phyloP scores from a whole-genome alignment of 2,329 filamentous ascomycete genomes.

The Dendryphion nanum region DNA sequence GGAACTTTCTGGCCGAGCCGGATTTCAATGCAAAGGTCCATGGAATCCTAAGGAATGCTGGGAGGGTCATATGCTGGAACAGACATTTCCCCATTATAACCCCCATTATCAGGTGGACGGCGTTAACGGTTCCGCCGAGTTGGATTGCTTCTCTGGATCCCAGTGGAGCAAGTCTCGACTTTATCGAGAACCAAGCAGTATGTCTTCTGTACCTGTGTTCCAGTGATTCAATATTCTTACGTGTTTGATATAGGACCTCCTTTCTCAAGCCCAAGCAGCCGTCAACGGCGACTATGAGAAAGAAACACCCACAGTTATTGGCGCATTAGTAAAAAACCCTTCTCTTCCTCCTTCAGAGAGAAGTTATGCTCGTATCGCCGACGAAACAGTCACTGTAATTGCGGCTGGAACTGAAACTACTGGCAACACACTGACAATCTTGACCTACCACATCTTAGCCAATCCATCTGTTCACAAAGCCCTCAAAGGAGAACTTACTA shows the following conservation, averaged over 20 bases:
- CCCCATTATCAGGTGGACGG: constrained; percentile 2
- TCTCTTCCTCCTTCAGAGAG: constrained; percentile 38
- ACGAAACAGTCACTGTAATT: constrained; percentile 34
- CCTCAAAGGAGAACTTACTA: constrained; percentile 38
- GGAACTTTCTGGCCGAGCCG: constrained; percentile 7
- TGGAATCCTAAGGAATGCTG: constrained; percentile 4
- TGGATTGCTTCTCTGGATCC: constrained; percentile 4
- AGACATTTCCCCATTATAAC: constrained; percentile 8
- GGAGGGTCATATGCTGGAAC: constrained; percentile 9
- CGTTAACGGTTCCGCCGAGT: too few species aligned
- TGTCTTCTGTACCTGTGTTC: too few species aligned
- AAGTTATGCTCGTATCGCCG: constrained; percentile 23
- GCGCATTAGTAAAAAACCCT: constrained; percentile 26
- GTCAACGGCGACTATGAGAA: constrained; percentile 5
- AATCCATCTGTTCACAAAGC: constrained; percentile 26
- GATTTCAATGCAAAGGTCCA: constrained; percentile 10
- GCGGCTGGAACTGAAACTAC: constrained; percentile 42
- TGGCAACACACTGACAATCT: constrained; percentile 31
- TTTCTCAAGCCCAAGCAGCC: constrained; percentile 6
- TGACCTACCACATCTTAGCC: constrained; percentile 37
- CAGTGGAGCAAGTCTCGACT: constrained; percentile 1
- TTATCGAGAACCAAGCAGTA: constrained; percentile 10
- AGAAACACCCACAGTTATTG: constrained; percentile 28
- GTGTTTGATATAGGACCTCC: constrained; percentile 12
- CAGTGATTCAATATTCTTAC: too few species aligned